Evolutionary conservation across 495 filamentous ascomycete genomes (phyloP), one percentile per base, ranked within the genome.

Genomic region (Choiromyces venosus): DNA sequence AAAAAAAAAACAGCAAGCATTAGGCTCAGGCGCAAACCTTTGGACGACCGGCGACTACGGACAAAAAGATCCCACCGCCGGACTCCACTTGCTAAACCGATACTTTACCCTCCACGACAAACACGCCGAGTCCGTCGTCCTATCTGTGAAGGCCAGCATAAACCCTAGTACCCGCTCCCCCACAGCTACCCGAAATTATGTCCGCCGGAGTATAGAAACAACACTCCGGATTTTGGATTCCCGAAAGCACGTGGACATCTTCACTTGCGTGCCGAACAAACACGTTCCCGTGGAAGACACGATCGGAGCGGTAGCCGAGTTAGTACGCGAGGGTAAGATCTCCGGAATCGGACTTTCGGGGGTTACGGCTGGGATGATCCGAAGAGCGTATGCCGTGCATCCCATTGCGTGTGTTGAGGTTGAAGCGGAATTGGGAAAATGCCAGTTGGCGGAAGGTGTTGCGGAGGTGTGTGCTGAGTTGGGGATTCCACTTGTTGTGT

Each of bases 171-270:
- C 21, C 0, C 19, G 21, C 6, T 12, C 1, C 4, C 83, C 87
- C 35, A 88, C 92, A 76, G 87, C 89, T 65, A 88, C 87, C 21
- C 86, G 88, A 69, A 86, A 87, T 75, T 86, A 87, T 71, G 85
- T 91, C 6, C 86, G 88, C 14, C 84, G 86, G 33, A 89, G 87
- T 65, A 85, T 97, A 70, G 91, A 96, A 68, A 86, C 89, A 73
- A 87, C 85, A 74, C 79, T 95, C 67, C 85, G 79, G 38, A 78
- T 86, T 37, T 84, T 92, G 19, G 87, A 89, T 65, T 91, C 90
- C 9, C 91, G 89, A 74, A 95, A 94, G 85, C 89, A 85, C 74
- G 83, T 96, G 71, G 92, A 97, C 82, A 87, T 94, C 69, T 97
- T 93, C 74, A 90, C 94, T 82, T 89, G 83, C 73, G 92, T 90